Evolutionary conservation across 1,139 yeast species (phyloP).

Genomic region (Schwanniomyces etchellsii): DNA sequence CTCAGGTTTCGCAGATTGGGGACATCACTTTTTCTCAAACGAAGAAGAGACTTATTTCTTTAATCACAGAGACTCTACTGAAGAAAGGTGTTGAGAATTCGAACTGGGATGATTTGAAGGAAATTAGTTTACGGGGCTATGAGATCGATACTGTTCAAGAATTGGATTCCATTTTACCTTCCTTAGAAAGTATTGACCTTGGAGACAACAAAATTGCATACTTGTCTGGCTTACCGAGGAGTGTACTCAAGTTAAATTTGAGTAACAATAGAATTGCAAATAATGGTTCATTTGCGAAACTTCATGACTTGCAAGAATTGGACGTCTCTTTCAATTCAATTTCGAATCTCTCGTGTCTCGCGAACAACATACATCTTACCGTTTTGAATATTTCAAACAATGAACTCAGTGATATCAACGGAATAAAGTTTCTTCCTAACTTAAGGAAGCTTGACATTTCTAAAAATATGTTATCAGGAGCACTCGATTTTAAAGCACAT

Average conservation of each 20-base stretch:
- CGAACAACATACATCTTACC: slow-evolving; percentile 32
- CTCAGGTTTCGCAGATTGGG: slow-evolving; percentile 37
- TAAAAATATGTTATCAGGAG: slow-evolving; percentile 35
- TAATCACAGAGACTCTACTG: slow-evolving; percentile 42
- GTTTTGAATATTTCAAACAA: slow-evolving; percentile 29
- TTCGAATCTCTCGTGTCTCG: slow-evolving; percentile 25
- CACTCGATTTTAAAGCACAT: slow-evolving; percentile 29
- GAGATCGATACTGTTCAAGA: slow-evolving; percentile 38
- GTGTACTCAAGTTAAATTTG: slow-evolving; percentile 30
- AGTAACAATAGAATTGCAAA: slow-evolving; percentile 35
- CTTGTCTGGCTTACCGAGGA: slow-evolving; percentile 42
- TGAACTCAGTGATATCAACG: slow-evolving; percentile 26
- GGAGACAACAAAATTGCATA: slow-evolving; percentile 39
- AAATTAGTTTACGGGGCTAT: slow-evolving; percentile 28
- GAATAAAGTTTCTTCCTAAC: slow-evolving; percentile 35
- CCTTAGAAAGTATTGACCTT: slow-evolving; percentile 31
- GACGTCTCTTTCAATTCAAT: slow-evolving; percentile 35
- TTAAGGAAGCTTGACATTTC: slow-evolving; percentile 37
- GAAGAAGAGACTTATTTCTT: slow-evolving; percentile 37
- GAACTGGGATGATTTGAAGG: slow-evolving; percentile 38
- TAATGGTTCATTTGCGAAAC: slow-evolving; percentile 35
- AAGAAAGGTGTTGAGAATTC: slow-evolving; percentile 13
- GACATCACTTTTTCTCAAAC: slow-evolving; percentile 48
- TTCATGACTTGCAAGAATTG: slow-evolving; percentile 38
- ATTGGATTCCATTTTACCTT: slow-evolving; percentile 40